phyloP scores from a whole-genome alignment of 2,329 filamentous ascomycete species.

The Diaporthe capsici region DNA sequence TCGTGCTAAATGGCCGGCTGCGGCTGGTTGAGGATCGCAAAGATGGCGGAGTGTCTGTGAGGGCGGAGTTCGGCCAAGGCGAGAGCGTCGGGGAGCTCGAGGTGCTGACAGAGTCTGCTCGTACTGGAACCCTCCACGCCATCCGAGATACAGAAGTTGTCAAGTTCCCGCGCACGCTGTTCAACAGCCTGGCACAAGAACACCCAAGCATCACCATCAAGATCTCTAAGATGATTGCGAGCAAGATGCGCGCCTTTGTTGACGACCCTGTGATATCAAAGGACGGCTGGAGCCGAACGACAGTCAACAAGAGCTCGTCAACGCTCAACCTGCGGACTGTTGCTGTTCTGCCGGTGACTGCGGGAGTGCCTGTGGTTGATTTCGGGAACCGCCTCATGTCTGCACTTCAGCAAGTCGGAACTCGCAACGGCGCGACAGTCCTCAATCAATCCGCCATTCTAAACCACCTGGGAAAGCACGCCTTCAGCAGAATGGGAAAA shows the following conservation, averaged over 20 bases:
- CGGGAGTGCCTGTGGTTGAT: slow-evolving; percentile 93
- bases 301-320: slow-evolving; percentile 80
- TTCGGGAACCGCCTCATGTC: slow-evolving; percentile 92
- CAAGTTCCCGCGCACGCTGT: slow-evolving; percentile 94
- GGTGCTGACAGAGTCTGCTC: slow-evolving; percentile 92
- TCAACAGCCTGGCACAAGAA: slow-evolving; percentile 97
- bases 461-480: slow-evolving; percentile 94
- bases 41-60: slow-evolving; percentile 85
- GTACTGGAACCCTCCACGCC: slow-evolving; percentile 93
- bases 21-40: slow-evolving; percentile 86
- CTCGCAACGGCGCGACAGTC: slow-evolving; percentile 89
- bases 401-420: slow-evolving; percentile 89
- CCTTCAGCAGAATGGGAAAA: slow-evolving; percentile 98
- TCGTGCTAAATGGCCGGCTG: slow-evolving; percentile 93
- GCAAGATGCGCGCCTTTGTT: slow-evolving; percentile 90
- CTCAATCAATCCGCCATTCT: slow-evolving; percentile 94
- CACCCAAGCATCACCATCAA: slow-evolving; percentile 99
- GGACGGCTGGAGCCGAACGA: slow-evolving; percentile 71
- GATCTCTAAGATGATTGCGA: slow-evolving; percentile 98
- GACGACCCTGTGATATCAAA: slow-evolving; percentile 81
- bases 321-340: slow-evolving; percentile 94
- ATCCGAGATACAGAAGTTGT: slow-evolving; percentile 97
- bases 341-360: slow-evolving; percentile 89
- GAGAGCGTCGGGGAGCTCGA: slow-evolving; percentile 98
- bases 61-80: slow-evolving; percentile 95